These are phyloP conservation scores for Elaeis oleifera DNA, from an alignment of 202 grass and related monocot genomes.

Conservation along the genomic window DNA sequence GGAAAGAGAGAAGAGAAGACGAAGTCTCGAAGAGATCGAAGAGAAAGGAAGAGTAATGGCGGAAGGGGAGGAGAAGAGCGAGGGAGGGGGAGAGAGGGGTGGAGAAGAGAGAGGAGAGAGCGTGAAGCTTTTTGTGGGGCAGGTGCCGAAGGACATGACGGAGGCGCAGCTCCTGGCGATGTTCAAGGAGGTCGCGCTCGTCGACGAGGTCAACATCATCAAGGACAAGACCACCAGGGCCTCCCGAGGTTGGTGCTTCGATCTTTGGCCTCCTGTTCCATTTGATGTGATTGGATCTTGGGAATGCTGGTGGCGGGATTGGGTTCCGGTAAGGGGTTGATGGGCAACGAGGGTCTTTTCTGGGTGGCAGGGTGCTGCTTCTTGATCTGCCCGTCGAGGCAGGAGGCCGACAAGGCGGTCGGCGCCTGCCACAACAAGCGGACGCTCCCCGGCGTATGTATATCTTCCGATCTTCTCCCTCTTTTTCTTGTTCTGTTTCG, in stretches of 20 bases:
- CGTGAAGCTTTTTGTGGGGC: constrained; percentile 97
- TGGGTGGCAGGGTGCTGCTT: constrained; percentile 85
- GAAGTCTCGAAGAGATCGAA: not conserved
- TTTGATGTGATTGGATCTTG: constrained; percentile 19
- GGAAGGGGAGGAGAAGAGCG: constrained; percentile 31
- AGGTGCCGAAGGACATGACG: constrained; percentile 94
- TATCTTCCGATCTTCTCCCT: constrained; percentile 9
- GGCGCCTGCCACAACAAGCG: constrained; percentile 85
- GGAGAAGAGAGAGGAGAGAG: constrained; percentile 33
- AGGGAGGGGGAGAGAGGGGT: not conserved
- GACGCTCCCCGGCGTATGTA: constrained; percentile 76
- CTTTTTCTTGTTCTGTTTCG: not conserved
- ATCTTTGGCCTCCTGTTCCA: constrained; percentile 29
- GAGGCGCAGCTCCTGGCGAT: constrained; percentile 69
- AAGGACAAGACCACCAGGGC: constrained; percentile 93
- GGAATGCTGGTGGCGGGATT: not conserved
- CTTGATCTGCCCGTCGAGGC: constrained; percentile 81
- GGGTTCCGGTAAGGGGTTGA: not conserved
- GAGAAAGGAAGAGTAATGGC: constrained; percentile 19
- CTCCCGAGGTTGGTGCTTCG: constrained; percentile 61
- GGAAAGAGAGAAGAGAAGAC: too few relatives aligned
- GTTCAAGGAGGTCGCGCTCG: constrained; percentile 80
- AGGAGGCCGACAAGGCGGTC: constrained; percentile 87
- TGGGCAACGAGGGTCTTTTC: not conserved
- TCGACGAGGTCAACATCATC: constrained; percentile 98